These are phyloP conservation scores for Trametes maxima DNA, from an alignment of 768 basidiomycete genomes.

Conservation along the genomic window DNA sequence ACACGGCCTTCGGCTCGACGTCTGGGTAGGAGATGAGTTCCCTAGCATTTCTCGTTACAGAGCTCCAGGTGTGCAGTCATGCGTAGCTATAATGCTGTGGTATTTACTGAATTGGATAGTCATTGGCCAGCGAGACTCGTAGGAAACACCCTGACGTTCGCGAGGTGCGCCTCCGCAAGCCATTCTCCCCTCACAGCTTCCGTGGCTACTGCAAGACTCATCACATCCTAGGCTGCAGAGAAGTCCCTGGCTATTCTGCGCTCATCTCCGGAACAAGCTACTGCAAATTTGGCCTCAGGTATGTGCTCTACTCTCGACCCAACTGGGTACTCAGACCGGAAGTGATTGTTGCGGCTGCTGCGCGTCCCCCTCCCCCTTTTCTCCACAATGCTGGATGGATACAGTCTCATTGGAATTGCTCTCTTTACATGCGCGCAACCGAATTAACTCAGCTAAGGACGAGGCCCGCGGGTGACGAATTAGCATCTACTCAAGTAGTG, in stretches of 20 bases:
- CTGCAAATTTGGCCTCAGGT: constrained; percentile 74
- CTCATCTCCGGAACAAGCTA: constrained; percentile 81
- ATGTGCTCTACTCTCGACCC: constrained; percentile 27
- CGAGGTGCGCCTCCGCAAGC: constrained; percentile 58
- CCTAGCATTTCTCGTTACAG: constrained; percentile 11
- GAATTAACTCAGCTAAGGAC: too few species aligned
- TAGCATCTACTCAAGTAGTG: too few species aligned
- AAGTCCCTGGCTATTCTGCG: constrained; percentile 81
- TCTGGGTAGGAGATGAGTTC: not conserved
- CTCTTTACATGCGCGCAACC: too few species aligned
- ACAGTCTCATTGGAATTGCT: too few species aligned
- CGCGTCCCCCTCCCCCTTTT: too few species aligned
- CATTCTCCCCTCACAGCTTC: constrained; percentile 1
- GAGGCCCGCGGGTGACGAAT: too few species aligned
- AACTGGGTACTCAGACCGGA: too few species aligned
- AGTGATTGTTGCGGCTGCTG: too few species aligned
- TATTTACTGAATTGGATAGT: constrained; percentile 43
- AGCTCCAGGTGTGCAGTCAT: constrained; percentile 1
- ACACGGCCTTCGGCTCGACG: not conserved
- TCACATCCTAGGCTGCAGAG: constrained; percentile 69
- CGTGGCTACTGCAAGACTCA: not conserved
- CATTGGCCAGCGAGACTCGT: constrained; percentile 85
- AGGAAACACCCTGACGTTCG: constrained; percentile 93
- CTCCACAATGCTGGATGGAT: too few species aligned
- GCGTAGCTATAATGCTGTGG: not conserved